These are phyloP conservation scores for Populus tremula DNA, from an alignment of 345 rosid genomes.

Conservation along the genomic window DNA sequence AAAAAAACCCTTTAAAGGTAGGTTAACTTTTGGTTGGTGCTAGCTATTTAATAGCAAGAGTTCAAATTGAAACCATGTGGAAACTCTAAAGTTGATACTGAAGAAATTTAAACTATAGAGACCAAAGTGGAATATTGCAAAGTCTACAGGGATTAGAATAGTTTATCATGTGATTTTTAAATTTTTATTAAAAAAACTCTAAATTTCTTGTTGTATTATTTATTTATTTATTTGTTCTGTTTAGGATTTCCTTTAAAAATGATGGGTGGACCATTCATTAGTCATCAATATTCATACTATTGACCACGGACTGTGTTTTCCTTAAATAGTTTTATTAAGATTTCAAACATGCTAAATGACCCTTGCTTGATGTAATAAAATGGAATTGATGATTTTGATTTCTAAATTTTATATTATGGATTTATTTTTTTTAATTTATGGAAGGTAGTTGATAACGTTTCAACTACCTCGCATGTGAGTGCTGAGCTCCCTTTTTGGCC, in stretches of 20 bases:
- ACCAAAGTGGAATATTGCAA: not conserved
- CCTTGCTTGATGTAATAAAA: not conserved
- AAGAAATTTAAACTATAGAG: not conserved
- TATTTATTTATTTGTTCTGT: not conserved
- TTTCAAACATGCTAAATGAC: not conserved
- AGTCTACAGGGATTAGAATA: not conserved
- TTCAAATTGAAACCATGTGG: not conserved
- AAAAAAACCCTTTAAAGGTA: not conserved
- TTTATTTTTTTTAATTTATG: not conserved
- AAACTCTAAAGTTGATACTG: not conserved
- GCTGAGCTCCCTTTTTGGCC: no score
- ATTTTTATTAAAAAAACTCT: not conserved
- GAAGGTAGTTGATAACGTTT: not conserved
- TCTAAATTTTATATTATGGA: not conserved
- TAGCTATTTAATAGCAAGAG: not conserved
- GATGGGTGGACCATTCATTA: not conserved
- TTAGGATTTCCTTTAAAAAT: not conserved
- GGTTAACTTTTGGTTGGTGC: not conserved
- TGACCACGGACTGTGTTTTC: not conserved
- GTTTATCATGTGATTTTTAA: not conserved
- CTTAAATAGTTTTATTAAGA: not conserved
- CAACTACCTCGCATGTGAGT: not conserved
- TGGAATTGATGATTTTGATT: not conserved
- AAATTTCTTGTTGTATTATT: no score
- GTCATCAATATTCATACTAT: no score